Base-by-base conservation (phyloP, 768 basidiomycete species). In the Thelephora aurantiotincta region DNA sequence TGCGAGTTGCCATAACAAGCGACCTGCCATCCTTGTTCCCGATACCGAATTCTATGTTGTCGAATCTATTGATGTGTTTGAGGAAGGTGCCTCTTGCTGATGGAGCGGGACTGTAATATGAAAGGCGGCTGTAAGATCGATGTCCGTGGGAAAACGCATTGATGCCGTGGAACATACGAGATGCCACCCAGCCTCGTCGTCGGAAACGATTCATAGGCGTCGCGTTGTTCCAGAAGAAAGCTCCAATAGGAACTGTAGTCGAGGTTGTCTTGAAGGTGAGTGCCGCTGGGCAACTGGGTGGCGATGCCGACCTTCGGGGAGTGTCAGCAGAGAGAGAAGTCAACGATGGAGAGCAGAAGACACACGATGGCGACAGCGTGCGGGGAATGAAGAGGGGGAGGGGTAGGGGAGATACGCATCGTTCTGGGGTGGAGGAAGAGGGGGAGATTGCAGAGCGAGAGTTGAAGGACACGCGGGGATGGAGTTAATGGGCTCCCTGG, bases 21-120 rank as follows among this genome's bases (percentile, higher is more conserved):
- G 57, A 47, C 2, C 50, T 48, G 0, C 65, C 66, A 50, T 68
- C 68, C 51, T 61, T 65, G 14, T 51, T 48, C 7, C 62, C 59
- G 13, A 71, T 60, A 2, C 68, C 68, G 34, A 70, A 68, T 47
- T 69, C 68, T 13, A 64, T 51, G 45, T 63, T 55, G 51, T 70
- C 68, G 44, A 70, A 68, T 12, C 51, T 45, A 33, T 57, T 49
- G 6, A 65, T 54, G 26, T 66, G 52, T 53, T 71, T 71, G 23
- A 69, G 55, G 45, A 71, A 71, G 13, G 62, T 54, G 5, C 65
- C 68, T 11, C 38, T 14, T 9, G 38, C 18, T 5, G 18, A 22
- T 18, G 38, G 38, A 14, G 22, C 14, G 12, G 38, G 38, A 14
- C 38, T 41, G 22, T 4, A 2, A 13, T 19, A 41, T 9, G 4